Conservation (phyloP, 2,329 filamentous ascomycete genomes). For the Aspergillus sp. region DNA sequence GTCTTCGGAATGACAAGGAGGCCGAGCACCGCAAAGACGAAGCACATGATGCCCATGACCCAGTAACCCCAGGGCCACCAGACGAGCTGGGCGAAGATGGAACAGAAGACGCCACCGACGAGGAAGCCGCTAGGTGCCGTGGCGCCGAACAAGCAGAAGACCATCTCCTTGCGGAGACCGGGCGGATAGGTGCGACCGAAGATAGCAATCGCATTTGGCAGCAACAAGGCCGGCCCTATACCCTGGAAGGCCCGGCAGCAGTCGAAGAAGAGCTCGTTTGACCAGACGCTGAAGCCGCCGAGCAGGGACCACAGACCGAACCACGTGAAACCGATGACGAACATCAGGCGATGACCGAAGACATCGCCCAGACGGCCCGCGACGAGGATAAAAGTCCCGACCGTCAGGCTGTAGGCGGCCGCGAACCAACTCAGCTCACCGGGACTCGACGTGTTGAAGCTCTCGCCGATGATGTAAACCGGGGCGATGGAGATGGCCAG, state of each 20-base stretch:
- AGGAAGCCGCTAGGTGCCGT: constrained; percentile 48
- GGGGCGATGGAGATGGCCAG: constrained; percentile 51
- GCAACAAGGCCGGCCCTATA: constrained; percentile 58
- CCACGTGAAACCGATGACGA: constrained; percentile 39
- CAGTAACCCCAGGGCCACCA: constrained; percentile 57
- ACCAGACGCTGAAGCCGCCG: constrained; percentile 36
- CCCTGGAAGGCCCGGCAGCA: constrained; percentile 55
- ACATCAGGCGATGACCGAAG: constrained; percentile 37
- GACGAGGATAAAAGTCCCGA: constrained; percentile 37
- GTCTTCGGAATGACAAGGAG: constrained; percentile 27
- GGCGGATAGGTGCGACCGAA: constrained; percentile 59
- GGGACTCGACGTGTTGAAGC: constrained; percentile 44
- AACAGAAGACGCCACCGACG: constrained; percentile 42
- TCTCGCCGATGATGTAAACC: constrained; percentile 47
- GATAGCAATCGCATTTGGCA: constrained; percentile 66
- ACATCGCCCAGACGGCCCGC: constrained; percentile 39
- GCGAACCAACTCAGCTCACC: constrained; percentile 55
- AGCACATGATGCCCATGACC: constrained; percentile 35
- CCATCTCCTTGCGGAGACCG: constrained; percentile 58
- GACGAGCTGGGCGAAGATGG: constrained; percentile 39
- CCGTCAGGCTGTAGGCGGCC: constrained; percentile 54
- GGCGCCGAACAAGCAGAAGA: constrained; percentile 56
- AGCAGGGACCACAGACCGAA: constrained; percentile 38
- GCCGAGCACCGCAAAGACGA: constrained; percentile 40
- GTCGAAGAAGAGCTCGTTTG: constrained; percentile 49